Percentiles rank a stretch among this genome's conserved stretches.
phyloP scores from a whole-genome alignment of 352 stramenopile genomes.

The Pythium insidiosum region DNA sequence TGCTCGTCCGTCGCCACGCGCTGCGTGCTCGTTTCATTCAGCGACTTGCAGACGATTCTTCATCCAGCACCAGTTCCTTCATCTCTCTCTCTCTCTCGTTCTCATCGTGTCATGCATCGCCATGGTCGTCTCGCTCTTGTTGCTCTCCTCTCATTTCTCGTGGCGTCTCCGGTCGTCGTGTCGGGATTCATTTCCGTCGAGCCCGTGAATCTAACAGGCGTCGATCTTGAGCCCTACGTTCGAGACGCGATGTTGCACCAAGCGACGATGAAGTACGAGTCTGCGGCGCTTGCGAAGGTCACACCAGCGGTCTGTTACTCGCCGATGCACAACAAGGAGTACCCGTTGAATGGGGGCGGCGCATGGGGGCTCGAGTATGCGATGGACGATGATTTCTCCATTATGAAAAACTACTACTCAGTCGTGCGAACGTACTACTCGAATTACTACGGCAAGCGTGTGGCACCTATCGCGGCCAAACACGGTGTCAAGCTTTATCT shows the following conservation, averaged over 20 bases:
- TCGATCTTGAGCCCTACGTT: not conserved
- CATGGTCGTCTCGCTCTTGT: too few species aligned
- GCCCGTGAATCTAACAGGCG: too few species aligned
- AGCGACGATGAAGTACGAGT: constrained; percentile 10
- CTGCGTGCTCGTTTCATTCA: too few species aligned
- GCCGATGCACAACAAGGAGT: constrained; percentile 65
- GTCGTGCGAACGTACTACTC: constrained; percentile 77
- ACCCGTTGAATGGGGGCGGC: constrained; percentile 37
- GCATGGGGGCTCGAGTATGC: constrained; percentile 26
- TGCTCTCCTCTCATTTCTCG: too few species aligned
- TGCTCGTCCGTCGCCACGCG: too few species aligned
- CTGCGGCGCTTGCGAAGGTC: constrained; percentile 10
- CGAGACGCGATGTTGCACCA: not conserved
- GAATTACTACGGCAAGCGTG: constrained; percentile 40
- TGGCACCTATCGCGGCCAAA: constrained; percentile 30
- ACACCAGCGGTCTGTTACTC: constrained; percentile 59
- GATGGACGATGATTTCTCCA: constrained; percentile 57
- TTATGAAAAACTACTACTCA: constrained; percentile 56
- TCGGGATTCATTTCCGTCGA: too few species aligned
- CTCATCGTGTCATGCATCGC: too few species aligned
- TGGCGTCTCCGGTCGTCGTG: too few species aligned
- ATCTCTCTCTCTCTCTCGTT: too few species aligned
- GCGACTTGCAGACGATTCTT: too few species aligned
- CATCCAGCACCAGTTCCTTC: too few species aligned
- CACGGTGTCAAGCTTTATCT: constrained; percentile 55